Conservation (phyloP, 495 filamentous ascomycete genomes). For the Platismatia glauca region DNA sequence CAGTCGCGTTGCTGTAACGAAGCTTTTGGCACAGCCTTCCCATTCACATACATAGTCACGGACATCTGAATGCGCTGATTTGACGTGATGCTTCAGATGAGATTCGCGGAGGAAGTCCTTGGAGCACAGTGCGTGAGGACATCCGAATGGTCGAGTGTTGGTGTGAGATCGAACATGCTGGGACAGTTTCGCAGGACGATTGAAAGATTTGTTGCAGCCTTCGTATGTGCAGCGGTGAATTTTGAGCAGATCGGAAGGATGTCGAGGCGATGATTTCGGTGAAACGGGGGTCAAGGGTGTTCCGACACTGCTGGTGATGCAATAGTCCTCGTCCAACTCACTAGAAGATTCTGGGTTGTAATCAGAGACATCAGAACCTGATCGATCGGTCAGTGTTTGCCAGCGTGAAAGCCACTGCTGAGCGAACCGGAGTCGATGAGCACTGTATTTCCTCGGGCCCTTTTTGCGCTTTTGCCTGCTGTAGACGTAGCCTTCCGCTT, state of each 20-base stretch:
- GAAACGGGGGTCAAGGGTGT: constrained; percentile 25
- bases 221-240: constrained; percentile 60
- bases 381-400: background rate
- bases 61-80: constrained; percentile 66
- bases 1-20: constrained; percentile 66
- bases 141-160: constrained; percentile 65
- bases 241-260: constrained; percentile 59
- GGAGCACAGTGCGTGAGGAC: constrained; percentile 57
- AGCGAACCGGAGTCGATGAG: background rate
- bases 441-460: background rate
- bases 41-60: constrained; percentile 62
- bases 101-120: constrained; percentile 76
- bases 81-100: constrained; percentile 75
- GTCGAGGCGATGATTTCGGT: constrained; percentile 25
- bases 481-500: constrained; percentile 1
- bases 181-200: constrained; percentile 70
- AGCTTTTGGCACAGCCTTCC: constrained; percentile 67
- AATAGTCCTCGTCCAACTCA: background rate
- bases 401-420: too few relatives aligned
- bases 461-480: background rate
- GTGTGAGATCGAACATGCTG: constrained; percentile 72
- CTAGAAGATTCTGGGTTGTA: background rate
- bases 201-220: constrained; percentile 73
- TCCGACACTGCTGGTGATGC: background rate
- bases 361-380: constrained; percentile 5